A percentile compares a stretch with the other conserved stretches of the same genome.
Evolutionary conservation across 495 filamentous ascomycete species (phyloP).

Genomic region (Bathelium albidoporum): DNA sequence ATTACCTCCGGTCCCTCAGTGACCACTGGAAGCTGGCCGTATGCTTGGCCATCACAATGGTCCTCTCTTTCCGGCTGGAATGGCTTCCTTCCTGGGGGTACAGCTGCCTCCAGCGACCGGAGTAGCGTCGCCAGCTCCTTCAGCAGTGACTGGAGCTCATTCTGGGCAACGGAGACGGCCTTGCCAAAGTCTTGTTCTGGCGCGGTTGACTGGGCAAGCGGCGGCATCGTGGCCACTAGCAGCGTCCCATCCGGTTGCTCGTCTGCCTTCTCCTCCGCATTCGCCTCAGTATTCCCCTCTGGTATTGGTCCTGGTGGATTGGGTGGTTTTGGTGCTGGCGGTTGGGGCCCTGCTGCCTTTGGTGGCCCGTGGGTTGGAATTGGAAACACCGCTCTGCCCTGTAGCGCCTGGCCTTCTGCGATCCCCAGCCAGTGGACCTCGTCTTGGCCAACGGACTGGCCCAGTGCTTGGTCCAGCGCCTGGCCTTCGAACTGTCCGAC

Average conservation of each 20-base stretch:
- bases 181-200: neutral
- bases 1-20: neutral
- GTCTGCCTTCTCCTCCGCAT: neutral
- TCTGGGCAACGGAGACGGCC: neutral
- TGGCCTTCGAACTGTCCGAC: neutral
- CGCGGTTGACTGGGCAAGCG: neutral
- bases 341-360: slow-evolving; percentile 1
- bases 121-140: neutral
- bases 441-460: neutral
- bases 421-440: neutral
- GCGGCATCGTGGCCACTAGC: neutral
- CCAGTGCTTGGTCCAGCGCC: neutral
- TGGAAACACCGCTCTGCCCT: neutral
- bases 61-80: neutral
- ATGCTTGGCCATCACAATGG: neutral
- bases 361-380: neutral
- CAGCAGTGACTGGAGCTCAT: neutral
- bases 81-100: neutral
- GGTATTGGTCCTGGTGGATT: neutral
- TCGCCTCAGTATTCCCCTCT: neutral
- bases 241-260: neutral
- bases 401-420: neutral
- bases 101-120: neutral
- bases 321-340: neutral
- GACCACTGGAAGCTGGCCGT: neutral